Evolutionary conservation across 2,329 filamentous ascomycete species (phyloP), one percentile per base, ranked within the genome.

Genomic region (Didymella glomerata): DNA sequence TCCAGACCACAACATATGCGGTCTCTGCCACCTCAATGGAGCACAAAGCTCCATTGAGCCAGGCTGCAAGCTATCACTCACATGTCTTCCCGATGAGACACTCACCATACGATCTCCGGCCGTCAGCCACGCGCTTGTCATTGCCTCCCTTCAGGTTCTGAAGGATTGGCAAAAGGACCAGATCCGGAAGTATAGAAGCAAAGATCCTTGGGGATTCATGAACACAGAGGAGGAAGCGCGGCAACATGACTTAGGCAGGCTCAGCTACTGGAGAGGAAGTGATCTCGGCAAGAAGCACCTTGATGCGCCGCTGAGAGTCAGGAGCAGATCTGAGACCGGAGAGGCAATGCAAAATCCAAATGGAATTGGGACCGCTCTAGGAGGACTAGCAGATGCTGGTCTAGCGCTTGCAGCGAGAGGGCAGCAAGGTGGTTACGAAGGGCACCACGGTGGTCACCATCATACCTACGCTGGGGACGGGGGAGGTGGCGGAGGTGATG

Each of bases 131-230:
- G 65, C 66, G 2, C 67, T 75, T 9, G 67, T 74, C 1, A 60
- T 74, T 7, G 71, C 72, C 1, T 74, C 71, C 5, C 48, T 76
- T 2, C 73, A 76, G 32, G 58, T 76, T 8, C 45, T 76, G 53
- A 75, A 73, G 47, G 74, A 76, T 16, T 76, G 74, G 74, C 69
- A 76, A 28, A 65, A 64, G 49, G 59, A 70, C 16, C 68, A 66
- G 18, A 47, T 76, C 1, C 53, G 71, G 13, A 50, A 59, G 24
- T 64, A 75, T 61, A 71, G 61, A 51, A 52, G 14, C 22, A 66
- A 38, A 20, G 56, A 71, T 28, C 55, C 57, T 4, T 51, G 55
- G 8, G 68, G 60, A 0, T 76, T 76, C 49, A 22, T 44, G 25
- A 41, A 40, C n/a, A 70, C 50, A 16, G 69, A 71, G 46, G 64